These are phyloP conservation scores for Xylariaceae sp. DNA, from an alignment of 2,329 filamentous ascomycete species.

Conservation along the genomic window DNA sequence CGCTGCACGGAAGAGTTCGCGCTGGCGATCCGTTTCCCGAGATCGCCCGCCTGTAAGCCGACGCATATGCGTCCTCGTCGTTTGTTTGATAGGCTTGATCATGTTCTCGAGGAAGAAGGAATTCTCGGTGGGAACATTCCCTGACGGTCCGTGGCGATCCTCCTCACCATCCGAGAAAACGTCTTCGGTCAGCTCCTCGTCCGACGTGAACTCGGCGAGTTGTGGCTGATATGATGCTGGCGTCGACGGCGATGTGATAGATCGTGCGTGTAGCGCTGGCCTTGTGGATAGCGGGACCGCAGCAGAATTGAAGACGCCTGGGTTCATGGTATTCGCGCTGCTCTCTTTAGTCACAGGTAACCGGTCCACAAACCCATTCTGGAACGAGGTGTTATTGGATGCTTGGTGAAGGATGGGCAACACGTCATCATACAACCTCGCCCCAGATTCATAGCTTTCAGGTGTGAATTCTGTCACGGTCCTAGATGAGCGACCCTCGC, in stretches of 20 bases:
- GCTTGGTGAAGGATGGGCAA: slow-evolving; percentile 89
- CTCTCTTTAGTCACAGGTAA: slow-evolving; percentile 66
- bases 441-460: slow-evolving; percentile 73
- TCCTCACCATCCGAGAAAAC: slow-evolving; percentile 81
- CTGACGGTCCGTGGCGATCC: slow-evolving; percentile 41
- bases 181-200: slow-evolving; percentile 77
- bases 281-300: slow-evolving; percentile 49
- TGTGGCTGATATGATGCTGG: slow-evolving; percentile 60
- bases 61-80: slow-evolving; percentile 64
- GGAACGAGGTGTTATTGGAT: slow-evolving; percentile 79
- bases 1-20: slow-evolving; percentile 44
- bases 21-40: slow-evolving; percentile 46
- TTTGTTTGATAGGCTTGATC: slow-evolving; percentile 63
- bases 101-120: slow-evolving; percentile 66
- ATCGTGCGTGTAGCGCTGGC: slow-evolving; percentile 78
- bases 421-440: slow-evolving; percentile 90
- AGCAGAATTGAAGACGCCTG: slow-evolving; percentile 59
- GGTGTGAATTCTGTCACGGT: slow-evolving; percentile 70
- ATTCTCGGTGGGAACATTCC: slow-evolving; percentile 41
- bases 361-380: slow-evolving; percentile 85
- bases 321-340: slow-evolving; percentile 66
- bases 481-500: slow-evolving; percentile 65
- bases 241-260: slow-evolving; percentile 79
- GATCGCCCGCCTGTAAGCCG: slow-evolving; percentile 64
- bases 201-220: slow-evolving; percentile 69